Base-by-base conservation (phyloP, 306 rosid genomes). In the Quercus dentata region DNA sequence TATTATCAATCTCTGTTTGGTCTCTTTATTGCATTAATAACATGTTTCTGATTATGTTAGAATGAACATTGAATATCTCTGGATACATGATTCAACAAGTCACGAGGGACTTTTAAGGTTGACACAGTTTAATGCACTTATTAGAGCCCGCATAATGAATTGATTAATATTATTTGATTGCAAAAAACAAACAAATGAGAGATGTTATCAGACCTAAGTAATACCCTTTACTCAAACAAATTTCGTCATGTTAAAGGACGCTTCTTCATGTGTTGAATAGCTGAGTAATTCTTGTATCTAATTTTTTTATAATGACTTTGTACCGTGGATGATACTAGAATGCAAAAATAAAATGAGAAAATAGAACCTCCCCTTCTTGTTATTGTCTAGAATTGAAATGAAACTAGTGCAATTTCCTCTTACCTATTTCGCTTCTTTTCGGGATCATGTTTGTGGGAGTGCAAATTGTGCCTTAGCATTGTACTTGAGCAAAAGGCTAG, bases 391-490 rank as follows among this genome's bases (percentile, higher is more conserved):
- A 28, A 63, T 15, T 63, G 10, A 38, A 38, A 38, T 38, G 44
- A 38, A 38, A 38, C 0, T 38, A 27, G 28, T 27, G 28, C 28
- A 38, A 7, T 38, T 38, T 38, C 44, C 44, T 1, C 44, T 38
- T 38, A 38, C 10, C 44, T 38, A 2, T 67, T 55, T 25, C 5
- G 0, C 44, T 7, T 38, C 44, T 38, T 76, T 27, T 75, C 81
- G 87, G 97, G 97, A 91, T 86, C 91, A 88, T 68, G 94, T 81
- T 65, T 74, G 86, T 77, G 94, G 94, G 74, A 89, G 87, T 79
- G 94, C 90, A 72, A 92, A 91, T 73, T 91, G 97, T 83, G 84
- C 81, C 67, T 85, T 93, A 75, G 91, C 97, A 77, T 38, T 38
- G 44, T 1, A 38, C 10, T 38, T 1, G 44, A 38, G 44, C 10